These are phyloP conservation scores for Quercus rubra DNA, from an alignment of 306 rosid species.

Conservation along the genomic window DNA sequence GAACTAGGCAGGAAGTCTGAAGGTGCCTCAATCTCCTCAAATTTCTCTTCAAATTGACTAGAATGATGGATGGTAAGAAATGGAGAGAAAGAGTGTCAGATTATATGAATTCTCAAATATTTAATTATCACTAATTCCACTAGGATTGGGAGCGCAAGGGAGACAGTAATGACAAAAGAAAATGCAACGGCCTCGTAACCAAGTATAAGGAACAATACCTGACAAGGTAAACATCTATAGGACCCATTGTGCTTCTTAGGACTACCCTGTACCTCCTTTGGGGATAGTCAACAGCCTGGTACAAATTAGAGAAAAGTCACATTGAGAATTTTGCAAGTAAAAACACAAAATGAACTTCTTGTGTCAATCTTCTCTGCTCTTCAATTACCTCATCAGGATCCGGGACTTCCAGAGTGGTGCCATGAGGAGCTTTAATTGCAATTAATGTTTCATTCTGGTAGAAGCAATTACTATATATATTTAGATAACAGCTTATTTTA, in stretches of 20 bases:
- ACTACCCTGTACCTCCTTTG: conserved; percentile 94
- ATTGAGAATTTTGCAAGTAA: conserved; percentile 21
- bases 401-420: conserved; percentile 96
- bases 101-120: conserved; percentile 9
- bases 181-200: conserved; percentile 7
- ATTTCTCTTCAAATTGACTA: conserved; percentile 96
- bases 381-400: conserved; percentile 95
- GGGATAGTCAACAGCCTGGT: conserved; percentile 88
- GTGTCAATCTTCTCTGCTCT: neutral
- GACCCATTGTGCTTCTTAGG: conserved; percentile 97
- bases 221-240: conserved; percentile 95
- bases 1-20: conserved; percentile 57
- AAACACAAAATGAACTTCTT: conserved; percentile 11
- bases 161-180: conserved; percentile 11
- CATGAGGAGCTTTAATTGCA: conserved; percentile 98
- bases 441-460: conserved; percentile 89
- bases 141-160: conserved; percentile 20
- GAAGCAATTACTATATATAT: conserved; percentile 14
- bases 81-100: conserved; percentile 9
- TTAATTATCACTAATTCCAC: conserved; percentile 16
- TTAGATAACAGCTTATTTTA: conserved; percentile 13
- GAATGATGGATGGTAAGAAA: conserved; percentile 15
- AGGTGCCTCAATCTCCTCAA: conserved; percentile 79
- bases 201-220: conserved; percentile 49
- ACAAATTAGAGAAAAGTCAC: conserved; percentile 23